phyloP scores from a whole-genome alignment of 2,329 filamentous ascomycete species.

The Botryotinia globosa region DNA sequence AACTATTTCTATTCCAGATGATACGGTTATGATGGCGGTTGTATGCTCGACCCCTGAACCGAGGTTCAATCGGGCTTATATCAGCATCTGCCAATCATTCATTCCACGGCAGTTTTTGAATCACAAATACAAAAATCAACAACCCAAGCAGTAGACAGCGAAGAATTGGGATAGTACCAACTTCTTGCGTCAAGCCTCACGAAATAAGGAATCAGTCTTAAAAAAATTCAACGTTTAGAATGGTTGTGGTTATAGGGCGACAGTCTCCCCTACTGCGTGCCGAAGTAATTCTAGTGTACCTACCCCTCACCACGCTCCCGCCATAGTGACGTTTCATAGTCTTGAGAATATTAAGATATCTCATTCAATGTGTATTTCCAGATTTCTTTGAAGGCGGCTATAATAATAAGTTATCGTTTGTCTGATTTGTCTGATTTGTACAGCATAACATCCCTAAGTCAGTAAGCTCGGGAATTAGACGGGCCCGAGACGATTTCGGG shows the following conservation, averaged over 20 bases:
- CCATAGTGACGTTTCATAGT: neutral
- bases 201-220: too few relatives aligned
- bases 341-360: neutral
- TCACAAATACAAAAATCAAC: neutral
- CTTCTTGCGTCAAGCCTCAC: neutral
- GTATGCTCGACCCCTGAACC: neutral
- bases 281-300: neutral
- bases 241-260: too few relatives aligned
- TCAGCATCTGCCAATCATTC: neutral
- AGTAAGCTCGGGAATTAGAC: neutral
- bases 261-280: neutral
- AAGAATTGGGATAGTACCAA: neutral
- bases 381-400: neutral
- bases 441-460: neutral
- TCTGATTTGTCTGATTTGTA: neutral
- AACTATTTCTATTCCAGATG: neutral
- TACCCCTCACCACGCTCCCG: neutral
- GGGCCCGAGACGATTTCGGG: neutral
- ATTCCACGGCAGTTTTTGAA: neutral
- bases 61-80: constrained; percentile 2
- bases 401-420: accelerated
- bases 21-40: neutral
- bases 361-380: too few relatives aligned
- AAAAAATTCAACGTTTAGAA: too few relatives aligned
- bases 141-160: neutral